Conservation (phyloP, 148 eudicot genomes). For the Nyssa sinensis region DNA sequence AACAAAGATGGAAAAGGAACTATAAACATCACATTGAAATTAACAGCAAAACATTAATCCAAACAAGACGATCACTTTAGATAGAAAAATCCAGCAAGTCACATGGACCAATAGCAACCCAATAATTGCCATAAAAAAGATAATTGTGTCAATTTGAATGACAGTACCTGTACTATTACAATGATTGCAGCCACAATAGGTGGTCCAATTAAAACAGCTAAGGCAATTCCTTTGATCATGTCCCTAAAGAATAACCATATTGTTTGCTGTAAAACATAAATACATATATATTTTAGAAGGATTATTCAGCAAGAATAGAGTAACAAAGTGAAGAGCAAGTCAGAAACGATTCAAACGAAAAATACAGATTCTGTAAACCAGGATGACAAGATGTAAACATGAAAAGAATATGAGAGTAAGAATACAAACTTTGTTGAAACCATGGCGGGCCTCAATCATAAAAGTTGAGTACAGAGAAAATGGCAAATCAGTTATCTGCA, state of each 20-base stretch:
- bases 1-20: background rate
- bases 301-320: background rate
- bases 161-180: conserved; percentile 80
- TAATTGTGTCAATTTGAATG: background rate
- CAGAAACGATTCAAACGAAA: too few species aligned
- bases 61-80: background rate
- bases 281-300: background rate
- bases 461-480: conserved; percentile 94
- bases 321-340: background rate
- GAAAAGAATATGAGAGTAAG: background rate
- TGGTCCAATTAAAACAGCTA: conserved; percentile 79
- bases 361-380: too few species aligned
- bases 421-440: conserved; percentile 80
- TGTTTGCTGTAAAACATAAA: conserved; percentile 75
- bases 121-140: too few species aligned
- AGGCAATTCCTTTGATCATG: conserved; percentile 77
- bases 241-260: conserved; percentile 81
- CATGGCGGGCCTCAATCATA: conserved; percentile 96
- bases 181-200: conserved; percentile 97
- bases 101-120: too few species aligned
- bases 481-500: conserved; percentile 95
- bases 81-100: conserved; percentile 2
- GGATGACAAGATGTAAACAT: too few species aligned
- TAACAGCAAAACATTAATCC: background rate
- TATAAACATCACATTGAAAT: too few species aligned